Evolutionary conservation across 768 basidiomycete genomes (phyloP).

Genomic region (Ramaria sp.): DNA sequence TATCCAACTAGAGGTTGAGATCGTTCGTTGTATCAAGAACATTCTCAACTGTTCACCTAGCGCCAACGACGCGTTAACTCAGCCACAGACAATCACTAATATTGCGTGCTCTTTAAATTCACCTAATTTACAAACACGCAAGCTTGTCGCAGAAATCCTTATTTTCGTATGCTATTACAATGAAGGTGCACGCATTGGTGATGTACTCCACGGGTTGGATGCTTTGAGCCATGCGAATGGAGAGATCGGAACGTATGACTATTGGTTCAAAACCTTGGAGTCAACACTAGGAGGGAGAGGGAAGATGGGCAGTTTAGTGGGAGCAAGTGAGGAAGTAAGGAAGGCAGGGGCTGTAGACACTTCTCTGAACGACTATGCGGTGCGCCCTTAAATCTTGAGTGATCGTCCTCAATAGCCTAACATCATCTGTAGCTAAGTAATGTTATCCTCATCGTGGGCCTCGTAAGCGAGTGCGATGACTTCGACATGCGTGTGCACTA

Average conservation of each 20-base stretch:
- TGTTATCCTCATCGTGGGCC: constrained; percentile 57
- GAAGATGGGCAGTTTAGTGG: constrained; percentile 91
- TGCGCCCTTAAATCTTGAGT: constrained; percentile 25
- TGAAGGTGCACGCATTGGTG: constrained; percentile 43
- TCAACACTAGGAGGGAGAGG: constrained; percentile 70
- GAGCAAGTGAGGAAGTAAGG: constrained; percentile 84
- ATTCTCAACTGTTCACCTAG: constrained; percentile 61
- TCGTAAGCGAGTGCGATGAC: constrained; percentile 59
- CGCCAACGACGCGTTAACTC: constrained; percentile 55
- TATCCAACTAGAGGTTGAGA: constrained; percentile 69
- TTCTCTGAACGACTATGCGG: constrained; percentile 77
- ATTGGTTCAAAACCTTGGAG: constrained; percentile 84
- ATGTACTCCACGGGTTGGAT: constrained; percentile 70
- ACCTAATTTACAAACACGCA: constrained; percentile 67
- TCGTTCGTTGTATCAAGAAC: constrained; percentile 76
- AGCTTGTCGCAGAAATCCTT: constrained; percentile 69
- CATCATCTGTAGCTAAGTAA: constrained; percentile 45
- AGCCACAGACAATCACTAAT: constrained; percentile 63
- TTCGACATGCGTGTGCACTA: constrained; percentile 79
- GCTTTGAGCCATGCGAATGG: constrained; percentile 55
- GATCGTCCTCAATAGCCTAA: neutral
- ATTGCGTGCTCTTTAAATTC: constrained; percentile 77
- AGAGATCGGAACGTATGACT: constrained; percentile 58
- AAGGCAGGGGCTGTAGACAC: constrained; percentile 53
- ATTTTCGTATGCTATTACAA: constrained; percentile 61